These are phyloP conservation scores for Fonsecaea monophora DNA, from an alignment of 2,329 filamentous ascomycete genomes.

Conservation along the genomic window DNA sequence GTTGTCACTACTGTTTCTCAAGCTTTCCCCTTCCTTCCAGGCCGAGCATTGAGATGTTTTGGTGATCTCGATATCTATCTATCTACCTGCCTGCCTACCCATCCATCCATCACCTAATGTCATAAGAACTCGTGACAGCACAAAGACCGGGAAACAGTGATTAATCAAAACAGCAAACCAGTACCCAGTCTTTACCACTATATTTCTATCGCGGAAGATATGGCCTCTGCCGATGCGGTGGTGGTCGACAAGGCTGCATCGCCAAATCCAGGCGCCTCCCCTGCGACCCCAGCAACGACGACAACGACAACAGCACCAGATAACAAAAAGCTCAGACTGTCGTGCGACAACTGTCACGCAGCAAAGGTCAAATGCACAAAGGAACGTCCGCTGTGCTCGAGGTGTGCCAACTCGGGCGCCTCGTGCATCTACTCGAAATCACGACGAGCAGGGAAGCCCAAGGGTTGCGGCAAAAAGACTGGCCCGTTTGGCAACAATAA, in stretches of 20 bases:
- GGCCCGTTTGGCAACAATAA: not conserved
- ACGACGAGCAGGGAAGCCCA: conserved; percentile 5
- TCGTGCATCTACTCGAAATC: conserved; percentile 13
- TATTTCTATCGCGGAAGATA: not conserved
- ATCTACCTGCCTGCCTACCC: too few relatives aligned
- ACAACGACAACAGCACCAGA: not conserved
- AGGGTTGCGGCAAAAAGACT: conserved; percentile 9
- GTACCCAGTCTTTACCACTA: not conserved
- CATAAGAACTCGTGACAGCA: too few relatives aligned
- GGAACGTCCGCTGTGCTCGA: conserved; percentile 14
- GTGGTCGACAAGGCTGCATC: conserved; percentile 11
- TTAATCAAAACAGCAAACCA: not conserved
- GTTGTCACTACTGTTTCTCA: not conserved
- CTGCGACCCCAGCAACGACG: not conserved
- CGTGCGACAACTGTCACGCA: conserved; percentile 14
- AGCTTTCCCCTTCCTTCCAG: not conserved
- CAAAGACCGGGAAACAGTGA: too few relatives aligned
- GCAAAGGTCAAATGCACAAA: conserved; percentile 15
- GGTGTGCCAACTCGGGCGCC: conserved; percentile 10
- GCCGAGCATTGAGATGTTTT: too few relatives aligned
- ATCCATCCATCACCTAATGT: too few relatives aligned
- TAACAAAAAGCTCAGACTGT: conserved; percentile 12
- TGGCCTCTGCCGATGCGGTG: not conserved
- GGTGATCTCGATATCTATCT: too few relatives aligned
- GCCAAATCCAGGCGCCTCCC: not conserved